Conservation (phyloP, 2,329 filamentous ascomycete species). For the Zymoseptoria tritici region DNA sequence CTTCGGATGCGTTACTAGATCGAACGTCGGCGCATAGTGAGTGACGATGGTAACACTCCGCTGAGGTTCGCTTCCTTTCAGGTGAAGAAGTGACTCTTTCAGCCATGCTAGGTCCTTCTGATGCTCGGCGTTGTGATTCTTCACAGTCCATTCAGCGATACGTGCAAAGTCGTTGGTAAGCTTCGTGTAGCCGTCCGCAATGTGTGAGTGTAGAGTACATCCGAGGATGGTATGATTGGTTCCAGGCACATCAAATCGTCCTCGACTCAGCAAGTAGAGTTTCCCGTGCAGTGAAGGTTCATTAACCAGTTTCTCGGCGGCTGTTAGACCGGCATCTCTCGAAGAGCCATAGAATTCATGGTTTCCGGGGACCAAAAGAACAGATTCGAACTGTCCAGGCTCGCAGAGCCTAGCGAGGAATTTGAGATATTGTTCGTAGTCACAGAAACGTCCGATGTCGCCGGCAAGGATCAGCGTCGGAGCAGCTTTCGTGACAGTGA, state of each 20-base stretch:
- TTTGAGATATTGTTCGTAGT: slow-evolving; percentile 39
- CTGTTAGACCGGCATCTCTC: slow-evolving; percentile 32
- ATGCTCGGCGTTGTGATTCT: slow-evolving; percentile 44
- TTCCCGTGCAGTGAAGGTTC: slow-evolving; percentile 35
- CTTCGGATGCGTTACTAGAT: slow-evolving; percentile 42
- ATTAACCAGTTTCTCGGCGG: slow-evolving; percentile 32
- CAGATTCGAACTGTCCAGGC: slow-evolving; percentile 32
- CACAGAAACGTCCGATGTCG: slow-evolving; percentile 44
- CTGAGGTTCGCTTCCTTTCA: slow-evolving; percentile 4
- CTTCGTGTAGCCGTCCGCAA: slow-evolving; percentile 33
- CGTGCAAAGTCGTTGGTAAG: slow-evolving; percentile 44
- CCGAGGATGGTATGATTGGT: slow-evolving; percentile 45
- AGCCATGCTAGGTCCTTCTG: slow-evolving; percentile 45
- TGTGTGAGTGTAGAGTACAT: slow-evolving; percentile 49
- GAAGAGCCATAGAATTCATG: slow-evolving; percentile 48
- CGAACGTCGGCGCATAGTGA: slow-evolving; percentile 49
- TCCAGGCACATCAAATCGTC: slow-evolving; percentile 32
- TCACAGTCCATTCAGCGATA: slow-evolving; percentile 46
- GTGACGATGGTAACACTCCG: slow-evolving; percentile 37
- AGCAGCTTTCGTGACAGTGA: slow-evolving; percentile 31
- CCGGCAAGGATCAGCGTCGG: slow-evolving; percentile 43
- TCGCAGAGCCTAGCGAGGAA: slow-evolving; percentile 40
- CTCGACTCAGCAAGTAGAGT: slow-evolving; percentile 36
- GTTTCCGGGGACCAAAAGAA: slow-evolving; percentile 48
- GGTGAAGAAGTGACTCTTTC: slow-evolving; percentile 29